These are phyloP conservation scores for Gymnopilus junonius DNA, from an alignment of 768 basidiomycete species.

Conservation along the genomic window DNA sequence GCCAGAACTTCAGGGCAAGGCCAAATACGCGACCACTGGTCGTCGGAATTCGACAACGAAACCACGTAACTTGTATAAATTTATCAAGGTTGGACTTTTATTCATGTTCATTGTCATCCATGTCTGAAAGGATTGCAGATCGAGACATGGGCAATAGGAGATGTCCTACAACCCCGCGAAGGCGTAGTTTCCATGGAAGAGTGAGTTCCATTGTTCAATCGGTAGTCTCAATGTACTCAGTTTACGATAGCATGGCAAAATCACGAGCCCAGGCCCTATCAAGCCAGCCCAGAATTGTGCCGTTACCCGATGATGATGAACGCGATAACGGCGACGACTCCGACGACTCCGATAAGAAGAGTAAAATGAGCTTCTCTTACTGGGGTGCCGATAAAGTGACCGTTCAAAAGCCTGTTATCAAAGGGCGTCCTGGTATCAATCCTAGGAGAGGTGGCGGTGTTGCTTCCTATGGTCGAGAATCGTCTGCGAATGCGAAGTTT, in stretches of 20 bases:
- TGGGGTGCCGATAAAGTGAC: constrained; percentile 94
- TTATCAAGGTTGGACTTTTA: constrained; percentile 67
- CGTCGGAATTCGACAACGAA: constrained; percentile 76
- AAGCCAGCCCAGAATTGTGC: constrained; percentile 65
- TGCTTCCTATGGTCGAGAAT: constrained; percentile 75
- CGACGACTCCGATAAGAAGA: constrained; percentile 86
- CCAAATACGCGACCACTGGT: constrained; percentile 84
- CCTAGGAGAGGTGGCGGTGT: constrained; percentile 46
- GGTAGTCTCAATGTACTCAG: constrained; percentile 12
- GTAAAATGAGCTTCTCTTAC: constrained; percentile 94
- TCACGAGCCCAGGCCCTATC: constrained; percentile 66
- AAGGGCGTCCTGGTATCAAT: constrained; percentile 43
- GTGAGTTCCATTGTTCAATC: constrained; percentile 48
- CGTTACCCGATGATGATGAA: constrained; percentile 69
- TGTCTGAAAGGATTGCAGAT: constrained; percentile 49
- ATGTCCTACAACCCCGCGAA: constrained; percentile 73
- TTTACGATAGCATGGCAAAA: constrained; percentile 61
- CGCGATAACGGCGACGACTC: constrained; percentile 64
- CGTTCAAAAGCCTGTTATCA: constrained; percentile 76
- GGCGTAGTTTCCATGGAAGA: constrained; percentile 92
- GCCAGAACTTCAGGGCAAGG: constrained; percentile 83
- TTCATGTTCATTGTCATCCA: not conserved
- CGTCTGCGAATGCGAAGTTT: constrained; percentile 92
- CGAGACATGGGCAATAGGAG: constrained; percentile 86
- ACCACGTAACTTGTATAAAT: constrained; percentile 92